A percentile compares a stretch with the other conserved stretches of the same genome.
These are phyloP conservation scores for Fomitopsis betulina DNA, from an alignment of 1,284 basidiomycete genomes.

Conservation along the genomic window DNA sequence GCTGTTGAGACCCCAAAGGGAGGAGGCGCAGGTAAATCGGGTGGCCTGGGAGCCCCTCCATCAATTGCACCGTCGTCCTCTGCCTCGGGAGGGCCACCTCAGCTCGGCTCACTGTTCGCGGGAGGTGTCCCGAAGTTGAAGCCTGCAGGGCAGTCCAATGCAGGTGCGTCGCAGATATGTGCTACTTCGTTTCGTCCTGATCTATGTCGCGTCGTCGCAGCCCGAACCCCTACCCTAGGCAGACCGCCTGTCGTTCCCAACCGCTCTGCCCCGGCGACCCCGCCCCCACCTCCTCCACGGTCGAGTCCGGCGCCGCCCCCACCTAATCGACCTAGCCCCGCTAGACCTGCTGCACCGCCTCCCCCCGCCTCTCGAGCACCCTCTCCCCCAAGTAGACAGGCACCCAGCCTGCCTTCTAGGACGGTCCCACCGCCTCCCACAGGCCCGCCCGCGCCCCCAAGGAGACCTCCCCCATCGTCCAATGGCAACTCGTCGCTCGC, in stretches of 20 bases:
- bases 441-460: constrained; percentile 31
- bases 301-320: constrained; percentile 30
- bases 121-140: constrained; percentile 90
- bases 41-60: constrained; percentile 33
- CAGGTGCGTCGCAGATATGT: constrained; percentile 38
- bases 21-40: constrained; percentile 37
- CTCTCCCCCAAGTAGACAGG: constrained; percentile 21
- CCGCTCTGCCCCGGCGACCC: constrained; percentile 30
- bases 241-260: constrained; percentile 35
- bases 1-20: constrained; percentile 48
- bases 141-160: constrained; percentile 58
- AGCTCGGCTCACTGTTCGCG: constrained; percentile 82
- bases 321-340: constrained; percentile 26
- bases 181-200: background rate
- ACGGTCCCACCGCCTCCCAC: constrained; percentile 28
- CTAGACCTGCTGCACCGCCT: constrained; percentile 24
- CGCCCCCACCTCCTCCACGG: constrained; percentile 28
- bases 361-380: constrained; percentile 21
- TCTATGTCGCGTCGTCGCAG: constrained; percentile 28
- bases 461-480: constrained; percentile 28
- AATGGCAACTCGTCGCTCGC: constrained; percentile 18
- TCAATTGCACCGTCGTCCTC: constrained; percentile 35
- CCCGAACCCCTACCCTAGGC: constrained; percentile 45
- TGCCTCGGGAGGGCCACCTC: constrained; percentile 56
- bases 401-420: constrained; percentile 19